phyloP scores from a whole-genome alignment of 306 rosid genomes.

The Cotoneaster glaucophyllus region DNA sequence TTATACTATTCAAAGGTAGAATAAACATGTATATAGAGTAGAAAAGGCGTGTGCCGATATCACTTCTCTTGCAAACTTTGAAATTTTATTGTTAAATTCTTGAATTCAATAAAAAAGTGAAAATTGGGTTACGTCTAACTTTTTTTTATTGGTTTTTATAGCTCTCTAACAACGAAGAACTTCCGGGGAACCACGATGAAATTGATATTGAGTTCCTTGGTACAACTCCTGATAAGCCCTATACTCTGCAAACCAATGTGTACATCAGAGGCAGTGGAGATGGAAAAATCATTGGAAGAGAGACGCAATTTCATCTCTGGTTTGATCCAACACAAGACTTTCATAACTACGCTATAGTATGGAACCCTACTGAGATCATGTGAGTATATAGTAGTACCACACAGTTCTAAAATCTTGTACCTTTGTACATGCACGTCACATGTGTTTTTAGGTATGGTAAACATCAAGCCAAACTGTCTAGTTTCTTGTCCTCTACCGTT shows the following conservation, averaged over 20 bases:
- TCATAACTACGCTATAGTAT: constrained; percentile 72
- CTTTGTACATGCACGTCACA: background rate
- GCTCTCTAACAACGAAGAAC: constrained; percentile 89
- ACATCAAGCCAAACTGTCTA: constrained; percentile 1
- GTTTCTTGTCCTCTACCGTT: background rate
- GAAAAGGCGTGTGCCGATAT: background rate
- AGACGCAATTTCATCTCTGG: constrained; percentile 82
- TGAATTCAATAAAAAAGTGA: background rate
- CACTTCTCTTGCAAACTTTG: background rate
- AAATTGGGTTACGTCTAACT: background rate
- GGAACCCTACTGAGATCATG: constrained; percentile 86
- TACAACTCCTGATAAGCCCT: constrained; percentile 68
- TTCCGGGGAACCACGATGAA: constrained; percentile 84
- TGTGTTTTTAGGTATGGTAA: background rate
- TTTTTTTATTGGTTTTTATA: constrained; percentile 12
- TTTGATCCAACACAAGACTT: constrained; percentile 80
- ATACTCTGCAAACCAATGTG: constrained; percentile 84
- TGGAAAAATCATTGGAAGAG: constrained; percentile 65
- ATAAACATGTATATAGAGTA: too few species aligned
- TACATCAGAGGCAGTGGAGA: constrained; percentile 88
- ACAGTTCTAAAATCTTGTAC: background rate
- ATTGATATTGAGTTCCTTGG: constrained; percentile 88
- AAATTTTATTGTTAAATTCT: background rate
- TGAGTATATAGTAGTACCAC: constrained; percentile 18
- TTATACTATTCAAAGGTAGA: background rate